A percentile compares a stretch with the other conserved stretches of the same genome.
Conservation (phyloP, 2,329 filamentous ascomycete genomes). For the Monilinia fructicola region DNA sequence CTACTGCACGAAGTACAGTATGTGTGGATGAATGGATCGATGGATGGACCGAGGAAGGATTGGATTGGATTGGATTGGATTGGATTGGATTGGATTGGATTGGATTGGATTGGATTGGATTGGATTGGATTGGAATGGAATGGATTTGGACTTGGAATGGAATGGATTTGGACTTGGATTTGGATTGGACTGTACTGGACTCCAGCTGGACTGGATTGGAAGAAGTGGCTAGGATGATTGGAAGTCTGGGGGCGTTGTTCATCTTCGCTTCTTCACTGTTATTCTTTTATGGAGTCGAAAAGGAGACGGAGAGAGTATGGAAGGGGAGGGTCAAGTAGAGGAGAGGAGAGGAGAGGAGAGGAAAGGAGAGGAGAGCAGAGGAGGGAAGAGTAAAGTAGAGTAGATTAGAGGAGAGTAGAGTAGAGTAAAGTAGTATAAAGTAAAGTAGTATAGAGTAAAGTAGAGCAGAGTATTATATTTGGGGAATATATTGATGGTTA, state of each 20-base stretch:
- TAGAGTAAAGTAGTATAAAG: no score
- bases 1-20: no score
- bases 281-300: no score
- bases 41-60: not conserved
- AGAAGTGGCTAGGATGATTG: no score
- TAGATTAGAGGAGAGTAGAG: no score
- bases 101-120: not conserved
- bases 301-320: no score
- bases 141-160: not conserved
- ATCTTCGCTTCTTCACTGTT: no score
- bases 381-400: not conserved
- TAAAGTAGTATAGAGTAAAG: no score
- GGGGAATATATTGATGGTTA: no score
- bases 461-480: no score
- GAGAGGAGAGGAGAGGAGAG: not conserved
- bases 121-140: not conserved
- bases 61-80: not conserved
- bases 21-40: not conserved
- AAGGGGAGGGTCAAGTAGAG: not conserved
- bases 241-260: no score
- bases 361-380: not conserved
- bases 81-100: not conserved
- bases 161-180: not conserved
- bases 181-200: not conserved
- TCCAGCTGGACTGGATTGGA: not conserved